These are phyloP conservation scores for Rosa lucieae DNA, from an alignment of 306 rosid genomes.

Conservation along the genomic window DNA sequence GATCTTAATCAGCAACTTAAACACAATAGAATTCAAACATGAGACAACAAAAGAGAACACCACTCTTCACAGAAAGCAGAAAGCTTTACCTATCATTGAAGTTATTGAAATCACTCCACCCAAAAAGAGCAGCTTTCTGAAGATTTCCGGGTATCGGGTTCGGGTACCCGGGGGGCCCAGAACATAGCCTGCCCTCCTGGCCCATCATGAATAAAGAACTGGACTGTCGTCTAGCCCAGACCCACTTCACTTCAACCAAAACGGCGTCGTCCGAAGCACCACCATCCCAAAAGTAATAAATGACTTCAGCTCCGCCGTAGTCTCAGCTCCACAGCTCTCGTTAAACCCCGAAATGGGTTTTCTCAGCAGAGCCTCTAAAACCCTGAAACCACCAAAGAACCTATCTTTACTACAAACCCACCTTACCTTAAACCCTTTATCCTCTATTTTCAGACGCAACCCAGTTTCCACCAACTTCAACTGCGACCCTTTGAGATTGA, in stretches of 20 bases:
- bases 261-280: not conserved
- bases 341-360: constrained; percentile 73
- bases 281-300: not conserved
- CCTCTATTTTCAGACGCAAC: constrained; percentile 27
- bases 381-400: constrained; percentile 45
- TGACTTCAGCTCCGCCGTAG: not conserved
- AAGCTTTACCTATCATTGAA: no score
- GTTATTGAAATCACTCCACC: no score
- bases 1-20: not conserved
- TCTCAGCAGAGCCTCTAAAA: constrained; percentile 54
- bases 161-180: no score
- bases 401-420: constrained; percentile 22
- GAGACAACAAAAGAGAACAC: not conserved
- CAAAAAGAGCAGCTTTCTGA: no score
- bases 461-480: constrained; percentile 19
- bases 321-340: constrained; percentile 10
- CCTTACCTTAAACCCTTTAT: constrained; percentile 16
- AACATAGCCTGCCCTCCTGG: not conserved
- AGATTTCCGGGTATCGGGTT: no score
- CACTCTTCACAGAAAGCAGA: no score
- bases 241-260: not conserved
- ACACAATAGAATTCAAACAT: not conserved
- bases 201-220: no score
- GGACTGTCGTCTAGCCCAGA: not conserved
- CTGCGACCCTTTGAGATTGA: constrained; percentile 32